Evolutionary conservation across 306 rosid species (phyloP).

Genomic region (Vigna nakashimae): DNA sequence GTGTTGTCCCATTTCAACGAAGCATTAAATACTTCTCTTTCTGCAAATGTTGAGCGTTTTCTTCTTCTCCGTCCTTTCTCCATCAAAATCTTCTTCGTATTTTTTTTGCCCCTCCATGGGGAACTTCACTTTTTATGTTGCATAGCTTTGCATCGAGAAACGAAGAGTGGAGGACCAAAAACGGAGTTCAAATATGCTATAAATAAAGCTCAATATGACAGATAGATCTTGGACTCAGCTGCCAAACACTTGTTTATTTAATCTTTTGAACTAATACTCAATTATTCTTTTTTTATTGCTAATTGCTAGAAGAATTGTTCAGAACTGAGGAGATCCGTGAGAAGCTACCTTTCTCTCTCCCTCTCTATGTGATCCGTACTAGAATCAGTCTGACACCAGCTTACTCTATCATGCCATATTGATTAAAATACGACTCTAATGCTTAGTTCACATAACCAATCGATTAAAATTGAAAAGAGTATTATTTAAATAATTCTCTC

Average conservation of each 20-base stretch:
- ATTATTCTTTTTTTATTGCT: neutral
- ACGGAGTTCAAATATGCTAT: neutral
- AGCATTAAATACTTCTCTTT: constrained; percentile 8
- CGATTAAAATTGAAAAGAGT: no score
- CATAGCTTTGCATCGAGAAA: neutral
- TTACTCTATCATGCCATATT: no score
- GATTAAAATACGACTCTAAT: no score
- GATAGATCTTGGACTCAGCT: neutral
- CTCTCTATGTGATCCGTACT: neutral
- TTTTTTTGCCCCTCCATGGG: neutral
- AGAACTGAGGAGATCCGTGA: neutral
- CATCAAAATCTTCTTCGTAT: neutral
- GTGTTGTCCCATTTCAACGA: constrained; percentile 15
- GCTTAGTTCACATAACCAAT: no score
- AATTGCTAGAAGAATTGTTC: neutral
- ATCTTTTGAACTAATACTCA: neutral
- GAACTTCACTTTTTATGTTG: neutral
- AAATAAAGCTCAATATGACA: neutral
- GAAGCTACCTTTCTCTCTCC: no score
- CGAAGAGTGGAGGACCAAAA: neutral
- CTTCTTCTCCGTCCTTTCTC: neutral
- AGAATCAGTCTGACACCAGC: neutral
- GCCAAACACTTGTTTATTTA: neutral
- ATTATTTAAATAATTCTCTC: no score
- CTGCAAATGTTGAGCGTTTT: neutral